Percentiles rank a stretch among this genome's conserved stretches.
Conservation (phyloP, 768 basidiomycete species). For the Brasilioporus rufonigricans region DNA sequence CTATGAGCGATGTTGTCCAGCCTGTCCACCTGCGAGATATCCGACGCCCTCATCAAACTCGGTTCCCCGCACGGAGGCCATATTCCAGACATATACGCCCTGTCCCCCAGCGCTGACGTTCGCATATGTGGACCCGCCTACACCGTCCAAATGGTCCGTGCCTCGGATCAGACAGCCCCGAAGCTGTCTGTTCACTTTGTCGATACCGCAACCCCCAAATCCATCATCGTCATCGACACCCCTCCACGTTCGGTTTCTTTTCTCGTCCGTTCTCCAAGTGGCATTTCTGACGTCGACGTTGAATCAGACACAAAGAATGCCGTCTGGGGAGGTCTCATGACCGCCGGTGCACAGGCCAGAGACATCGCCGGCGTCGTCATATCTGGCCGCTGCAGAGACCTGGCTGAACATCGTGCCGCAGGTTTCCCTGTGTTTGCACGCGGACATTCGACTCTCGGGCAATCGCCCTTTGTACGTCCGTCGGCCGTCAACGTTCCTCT, state of each 20-base stretch:
- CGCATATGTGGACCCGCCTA: conserved; percentile 77
- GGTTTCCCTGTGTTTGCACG: conserved; percentile 82
- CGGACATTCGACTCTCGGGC: conserved; percentile 81
- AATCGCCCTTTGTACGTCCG: conserved; percentile 79
- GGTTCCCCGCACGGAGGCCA: conserved; percentile 68
- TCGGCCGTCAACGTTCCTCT: conserved; percentile 72
- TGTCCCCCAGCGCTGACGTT: conserved; percentile 37
- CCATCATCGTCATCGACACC: conserved; percentile 70
- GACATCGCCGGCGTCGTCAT: conserved; percentile 75
- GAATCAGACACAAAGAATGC: conserved; percentile 66
- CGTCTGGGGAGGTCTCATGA: conserved; percentile 93
- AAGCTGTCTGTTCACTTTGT: conserved; percentile 75
- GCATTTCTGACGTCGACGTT: background rate
- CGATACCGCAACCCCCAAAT: conserved; percentile 64
- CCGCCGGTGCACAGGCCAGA: conserved; percentile 75
- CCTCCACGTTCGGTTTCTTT: conserved; percentile 56
- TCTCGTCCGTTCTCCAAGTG: conserved; percentile 1
- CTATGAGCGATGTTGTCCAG: conserved; percentile 12
- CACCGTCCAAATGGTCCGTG: conserved; percentile 79
- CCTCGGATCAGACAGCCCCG: conserved; percentile 57
- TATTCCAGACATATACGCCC: conserved; percentile 72
- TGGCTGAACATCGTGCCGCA: conserved; percentile 68
- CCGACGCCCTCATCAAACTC: conserved; percentile 86
- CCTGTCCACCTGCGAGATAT: conserved; percentile 82
- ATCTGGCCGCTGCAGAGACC: conserved; percentile 82